Evolutionary conservation across 345 rosid species (phyloP), one percentile per base, ranked within the genome.

Genomic region (Geranium brycei): DNA sequence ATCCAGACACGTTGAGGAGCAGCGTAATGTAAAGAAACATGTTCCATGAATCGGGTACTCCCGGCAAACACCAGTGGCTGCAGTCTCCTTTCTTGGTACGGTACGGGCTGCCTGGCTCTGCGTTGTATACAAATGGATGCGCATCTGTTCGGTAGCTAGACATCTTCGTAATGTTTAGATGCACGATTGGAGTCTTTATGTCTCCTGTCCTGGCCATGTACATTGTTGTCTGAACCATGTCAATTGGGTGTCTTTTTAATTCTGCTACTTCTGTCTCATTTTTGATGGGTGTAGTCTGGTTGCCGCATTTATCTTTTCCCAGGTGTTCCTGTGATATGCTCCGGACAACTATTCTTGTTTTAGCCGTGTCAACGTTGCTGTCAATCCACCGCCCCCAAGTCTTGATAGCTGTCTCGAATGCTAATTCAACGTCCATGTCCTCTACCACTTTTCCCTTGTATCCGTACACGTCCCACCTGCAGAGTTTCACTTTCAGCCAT

Each of bases 41-140:
- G 63, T 83, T 85, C 87, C 87, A 85, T 4, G 85, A 76, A 63
- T 81, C 91, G 8, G 87, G 87, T 14, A 85, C 63, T 31, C 87
- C 89, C 7, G 87, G 86, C 69, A 85, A 71, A 60, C 89, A 80
- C 87, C 85, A 80, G 56, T 85, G 90, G 72, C 81, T 80, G 75
- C 87, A 85, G 71, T 85, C 90, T 0, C 76, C 67, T 7, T 51
- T 67, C 57, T 3, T 69, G 77, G 15, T 69, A 64, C 66, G 53
- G 58, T 62, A 19, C 57, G 18, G 61, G 70, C 41, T 56, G 18
- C 69, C 63, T 17, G 51, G 69, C 57, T 66, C 77, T 58, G 63
- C 74, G 1, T 67, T 76, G 71, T 85, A 85, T 17, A 73, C 63
- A 4, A 77, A 62, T 19, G 91, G 87, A 60, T 79, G 87, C 3